These are phyloP conservation scores for Closterium sp. DNA, from an alignment of 139 green algal species.

Conservation along the genomic window DNA sequence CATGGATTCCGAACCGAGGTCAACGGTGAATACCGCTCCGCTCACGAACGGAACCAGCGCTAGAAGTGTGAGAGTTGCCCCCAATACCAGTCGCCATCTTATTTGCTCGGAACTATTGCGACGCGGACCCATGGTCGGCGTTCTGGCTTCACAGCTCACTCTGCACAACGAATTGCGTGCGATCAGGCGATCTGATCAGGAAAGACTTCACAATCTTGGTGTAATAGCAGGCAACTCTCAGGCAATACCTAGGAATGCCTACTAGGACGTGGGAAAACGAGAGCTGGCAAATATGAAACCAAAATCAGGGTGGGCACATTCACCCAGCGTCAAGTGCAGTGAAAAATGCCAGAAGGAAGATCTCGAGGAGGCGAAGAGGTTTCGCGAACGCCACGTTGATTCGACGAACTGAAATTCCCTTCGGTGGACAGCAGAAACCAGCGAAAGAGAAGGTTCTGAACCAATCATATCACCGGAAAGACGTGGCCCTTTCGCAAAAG, in stretches of 20 bases:
- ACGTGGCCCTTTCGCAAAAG: neutral
- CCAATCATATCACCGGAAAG: neutral
- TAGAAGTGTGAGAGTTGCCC: neutral
- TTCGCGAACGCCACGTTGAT: too few relatives aligned
- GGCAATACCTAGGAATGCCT: too few relatives aligned
- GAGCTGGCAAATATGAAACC: neutral
- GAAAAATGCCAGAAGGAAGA: neutral
- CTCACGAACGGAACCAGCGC: neutral
- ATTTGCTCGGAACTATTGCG: neutral
- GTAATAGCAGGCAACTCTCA: too few relatives aligned
- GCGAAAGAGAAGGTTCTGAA: neutral
- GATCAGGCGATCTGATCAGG: neutral
- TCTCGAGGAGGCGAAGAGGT: neutral
- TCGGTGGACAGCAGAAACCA: neutral
- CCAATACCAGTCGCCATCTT: neutral
- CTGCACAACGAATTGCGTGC: neutral
- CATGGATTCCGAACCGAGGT: constrained; percentile 87
- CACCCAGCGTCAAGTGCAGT: too few relatives aligned
- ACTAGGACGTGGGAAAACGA: neutral
- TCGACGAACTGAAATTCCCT: neutral
- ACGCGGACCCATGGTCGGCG: neutral
- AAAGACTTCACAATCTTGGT: neutral
- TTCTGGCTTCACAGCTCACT: neutral
- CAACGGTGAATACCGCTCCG: constrained; percentile 62
- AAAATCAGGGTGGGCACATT: neutral